phyloP scores from a whole-genome alignment of 345 rosid species.

The Lenwebbia sp. region DNA sequence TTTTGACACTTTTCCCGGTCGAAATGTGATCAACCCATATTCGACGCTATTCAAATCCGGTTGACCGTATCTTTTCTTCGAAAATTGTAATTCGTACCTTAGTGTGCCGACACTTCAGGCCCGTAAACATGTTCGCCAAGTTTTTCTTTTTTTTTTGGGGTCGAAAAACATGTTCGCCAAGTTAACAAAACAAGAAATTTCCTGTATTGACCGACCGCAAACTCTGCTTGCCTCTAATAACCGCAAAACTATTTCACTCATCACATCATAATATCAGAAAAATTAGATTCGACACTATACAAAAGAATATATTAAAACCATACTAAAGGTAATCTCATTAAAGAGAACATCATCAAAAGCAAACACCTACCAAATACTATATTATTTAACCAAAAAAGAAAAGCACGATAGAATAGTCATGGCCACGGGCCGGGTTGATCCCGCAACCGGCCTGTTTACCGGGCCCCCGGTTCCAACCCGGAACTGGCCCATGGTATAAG shows the following conservation, averaged over 20 bases:
- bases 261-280: not conserved
- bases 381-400: not conserved
- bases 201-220: not conserved
- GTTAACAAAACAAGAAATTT: not conserved
- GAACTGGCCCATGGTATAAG: no score
- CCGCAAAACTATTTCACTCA: not conserved
- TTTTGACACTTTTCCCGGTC: no score
- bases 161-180: not conserved
- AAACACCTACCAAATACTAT: accelerated
- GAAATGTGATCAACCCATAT: not conserved
- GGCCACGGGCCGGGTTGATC: no score
- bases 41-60: not conserved
- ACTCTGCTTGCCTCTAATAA: not conserved
- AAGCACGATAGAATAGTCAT: accelerated
- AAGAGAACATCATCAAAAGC: not conserved
- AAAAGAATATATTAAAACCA: not conserved
- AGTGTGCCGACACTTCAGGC: not conserved
- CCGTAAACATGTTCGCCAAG: not conserved
- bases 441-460: no score
- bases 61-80: not conserved
- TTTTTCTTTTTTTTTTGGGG: no score
- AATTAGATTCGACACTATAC: not conserved
- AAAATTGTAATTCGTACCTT: not conserved
- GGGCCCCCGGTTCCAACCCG: no score
- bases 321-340: not conserved